Base-by-base conservation (phyloP, 306 rosid species). In the Betula pendula region DNA sequence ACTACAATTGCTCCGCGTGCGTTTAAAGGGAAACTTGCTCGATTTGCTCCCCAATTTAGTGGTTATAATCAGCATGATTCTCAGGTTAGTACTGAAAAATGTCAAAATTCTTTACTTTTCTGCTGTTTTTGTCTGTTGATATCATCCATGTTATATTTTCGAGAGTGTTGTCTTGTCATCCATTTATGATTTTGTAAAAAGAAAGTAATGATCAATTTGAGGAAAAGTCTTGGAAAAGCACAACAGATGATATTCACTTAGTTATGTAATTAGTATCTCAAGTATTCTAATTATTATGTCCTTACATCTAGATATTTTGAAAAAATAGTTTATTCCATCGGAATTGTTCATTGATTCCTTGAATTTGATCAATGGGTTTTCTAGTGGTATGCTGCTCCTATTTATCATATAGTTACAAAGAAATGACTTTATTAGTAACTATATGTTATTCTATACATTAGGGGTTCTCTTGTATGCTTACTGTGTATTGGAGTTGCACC, bases 21-120 rank as follows among this genome's bases (percentile, higher is more conserved):
- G 53, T 96, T 96, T 80, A 96, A 96, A 88, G 95, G 98, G 17
- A 96, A 92, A 78, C 83, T 96, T 85, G 96, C 96, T 31, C 91
- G 97, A 74, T 96, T 96, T 89, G 99, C 99, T 78, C 99, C 99
- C 24, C 99, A 96, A 77, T 96, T 96, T 81, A 96, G 98, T 81
- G 99, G 99, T 73, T 96, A 96, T 81, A 96, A 92, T 72, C 99
- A 96, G 87, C 99, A 96, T 81, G 99, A 96, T 85, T 92, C 99
- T 84, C 99, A 96, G 85, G 98, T 95, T 77, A 83, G 93, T 87
- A 62, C 81, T 63, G 63, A 53, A 51, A 52, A 45, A 52, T 85
- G 47, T 76, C 67, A 9, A 40, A 20, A 47, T n/a, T 45, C 78
- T 70, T 14, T 27, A 75, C 68, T 68, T 76, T 75, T 68, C 49